These are phyloP conservation scores for Colletotrichum graminicola DNA, from an alignment of 2,329 filamentous ascomycete species.

Conservation along the genomic window DNA sequence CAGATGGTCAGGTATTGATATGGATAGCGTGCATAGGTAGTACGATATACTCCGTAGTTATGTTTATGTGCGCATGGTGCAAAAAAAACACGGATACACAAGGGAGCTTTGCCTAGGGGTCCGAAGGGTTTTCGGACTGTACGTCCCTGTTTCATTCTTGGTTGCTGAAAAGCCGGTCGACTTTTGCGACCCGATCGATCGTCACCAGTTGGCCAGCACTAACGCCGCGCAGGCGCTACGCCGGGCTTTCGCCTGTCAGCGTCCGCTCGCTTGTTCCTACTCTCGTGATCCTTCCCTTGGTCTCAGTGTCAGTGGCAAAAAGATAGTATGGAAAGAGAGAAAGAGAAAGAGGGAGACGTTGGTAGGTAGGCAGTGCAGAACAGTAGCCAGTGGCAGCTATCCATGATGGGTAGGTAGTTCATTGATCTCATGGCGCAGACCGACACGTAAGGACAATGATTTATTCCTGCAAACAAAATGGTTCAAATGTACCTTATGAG, in stretches of 20 bases:
- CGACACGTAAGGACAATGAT: slow-evolving; percentile 22
- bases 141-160: slow-evolving; percentile 40
- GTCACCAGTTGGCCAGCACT: slow-evolving; percentile 6
- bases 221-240: slow-evolving; percentile 12
- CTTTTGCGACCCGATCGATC: slow-evolving; percentile 33
- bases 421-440: slow-evolving; percentile 33
- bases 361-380: background rate
- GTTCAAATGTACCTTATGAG: slow-evolving; percentile 26
- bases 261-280: slow-evolving; percentile 10
- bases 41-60: too few species aligned
- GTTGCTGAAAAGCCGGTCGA: slow-evolving; percentile 22
- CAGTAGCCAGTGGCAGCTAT: background rate
- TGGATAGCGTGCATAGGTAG: too few species aligned
- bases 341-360: background rate
- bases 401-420: background rate
- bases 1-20: too few species aligned
- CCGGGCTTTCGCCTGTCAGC: background rate
- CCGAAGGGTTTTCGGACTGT: slow-evolving; percentile 2
- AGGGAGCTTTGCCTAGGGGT: background rate
- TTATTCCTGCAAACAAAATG: slow-evolving; percentile 18
- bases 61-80: background rate
- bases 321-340: background rate
- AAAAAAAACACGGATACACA: background rate
- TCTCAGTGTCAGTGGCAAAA: background rate
- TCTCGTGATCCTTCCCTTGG: slow-evolving; percentile 1